These are phyloP conservation scores for Alternaria tenuissima DNA, from an alignment of 2,329 filamentous ascomycete species.

Conservation along the genomic window DNA sequence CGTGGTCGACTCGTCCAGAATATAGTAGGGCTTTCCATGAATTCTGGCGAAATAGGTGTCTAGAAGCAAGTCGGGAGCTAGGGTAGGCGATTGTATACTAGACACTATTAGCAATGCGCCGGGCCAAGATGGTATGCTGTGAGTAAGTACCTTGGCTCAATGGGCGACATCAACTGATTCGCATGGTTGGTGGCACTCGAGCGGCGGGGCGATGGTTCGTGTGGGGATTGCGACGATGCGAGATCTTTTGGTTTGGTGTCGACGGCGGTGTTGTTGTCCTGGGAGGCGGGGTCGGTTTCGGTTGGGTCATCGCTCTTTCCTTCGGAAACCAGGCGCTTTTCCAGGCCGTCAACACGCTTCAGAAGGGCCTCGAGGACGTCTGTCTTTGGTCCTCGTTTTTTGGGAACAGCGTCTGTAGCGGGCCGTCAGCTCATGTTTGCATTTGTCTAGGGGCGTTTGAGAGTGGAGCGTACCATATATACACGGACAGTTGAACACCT, in stretches of 20 bases:
- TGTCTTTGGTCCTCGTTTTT: slow-evolving; percentile 89
- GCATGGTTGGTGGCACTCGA: slow-evolving; percentile 34
- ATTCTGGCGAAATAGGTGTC: slow-evolving; percentile 82
- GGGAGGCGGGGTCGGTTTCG: slow-evolving; percentile 34
- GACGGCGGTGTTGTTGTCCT: slow-evolving; percentile 22
- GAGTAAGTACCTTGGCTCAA: slow-evolving; percentile 47
- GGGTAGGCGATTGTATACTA: slow-evolving; percentile 52
- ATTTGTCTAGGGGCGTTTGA: slow-evolving; percentile 10
- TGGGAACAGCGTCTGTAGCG: slow-evolving; percentile 78
- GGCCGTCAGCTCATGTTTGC: slow-evolving; percentile 23
- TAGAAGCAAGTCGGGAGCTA: slow-evolving; percentile 70
- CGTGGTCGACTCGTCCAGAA: slow-evolving; percentile 79
- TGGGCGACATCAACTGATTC: slow-evolving; percentile 48
- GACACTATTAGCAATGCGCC: slow-evolving; percentile 25
- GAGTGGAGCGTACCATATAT: slow-evolving; percentile 73
- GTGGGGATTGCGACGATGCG: slow-evolving; percentile 28
- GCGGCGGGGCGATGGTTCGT: slow-evolving; percentile 38
- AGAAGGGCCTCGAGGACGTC: slow-evolving; percentile 85
- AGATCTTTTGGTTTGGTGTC: slow-evolving; percentile 31
- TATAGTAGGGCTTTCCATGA: slow-evolving; percentile 82
- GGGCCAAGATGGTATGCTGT: slow-evolving; percentile 12
- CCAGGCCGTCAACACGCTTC: slow-evolving; percentile 84
- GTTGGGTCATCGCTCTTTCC: slow-evolving; percentile 55
- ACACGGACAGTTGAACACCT: slow-evolving; percentile 87
- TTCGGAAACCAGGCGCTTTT: slow-evolving; percentile 74